Base-by-base conservation (phyloP, 2,329 filamentous ascomycete genomes). In the Chaetothyriales sp. region DNA sequence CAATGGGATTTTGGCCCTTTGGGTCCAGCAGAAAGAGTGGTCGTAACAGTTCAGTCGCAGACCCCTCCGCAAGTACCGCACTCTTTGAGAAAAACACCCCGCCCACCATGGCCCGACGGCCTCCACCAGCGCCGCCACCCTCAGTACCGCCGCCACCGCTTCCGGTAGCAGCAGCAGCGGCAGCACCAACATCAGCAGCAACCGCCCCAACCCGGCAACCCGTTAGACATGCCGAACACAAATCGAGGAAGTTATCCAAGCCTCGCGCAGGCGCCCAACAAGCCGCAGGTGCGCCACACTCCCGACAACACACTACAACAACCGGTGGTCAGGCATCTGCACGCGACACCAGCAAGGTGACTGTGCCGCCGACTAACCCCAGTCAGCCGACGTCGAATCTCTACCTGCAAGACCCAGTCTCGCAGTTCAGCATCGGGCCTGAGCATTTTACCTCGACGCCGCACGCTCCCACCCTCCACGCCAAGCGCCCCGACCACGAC, bases 401-500 rank as follows among this genome's bases (percentile, higher is more conserved):
- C 15, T 61, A 60, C 44, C 51, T 55, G 15, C 61, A 64, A 6
- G 60, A 63, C 47, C 65, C 62, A 26, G 62, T 62, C 43, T 65
- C 68, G 32, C 61, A 63, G 26, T 61, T 63, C 7, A 66, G 65
- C 55, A 58, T 66, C 54, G 63, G 65, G 58, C 61, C 65, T 56
- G 63, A 67, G 53, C 64, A 72, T 19, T 64, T 63, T 51, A 65
- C 64, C 47, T 61, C 65, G 61, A 67, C 72, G 61, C 64, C 72
- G 64, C 65, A 69, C 58, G 63, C 68, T 55, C 76, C 72, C 54
- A 73, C 72, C 53, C 64, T 71, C 54, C 71, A 70, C 55, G 74
- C 73, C 59, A 85, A 82, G 64, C 77, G 78, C 59, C 73, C 73
- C 55, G 73, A 74, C 51, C 73, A 76, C 57, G 77, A 80, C 48